Conservation (phyloP, 2,329 filamentous ascomycete genomes). For the Neodidymelliopsis sp. region DNA sequence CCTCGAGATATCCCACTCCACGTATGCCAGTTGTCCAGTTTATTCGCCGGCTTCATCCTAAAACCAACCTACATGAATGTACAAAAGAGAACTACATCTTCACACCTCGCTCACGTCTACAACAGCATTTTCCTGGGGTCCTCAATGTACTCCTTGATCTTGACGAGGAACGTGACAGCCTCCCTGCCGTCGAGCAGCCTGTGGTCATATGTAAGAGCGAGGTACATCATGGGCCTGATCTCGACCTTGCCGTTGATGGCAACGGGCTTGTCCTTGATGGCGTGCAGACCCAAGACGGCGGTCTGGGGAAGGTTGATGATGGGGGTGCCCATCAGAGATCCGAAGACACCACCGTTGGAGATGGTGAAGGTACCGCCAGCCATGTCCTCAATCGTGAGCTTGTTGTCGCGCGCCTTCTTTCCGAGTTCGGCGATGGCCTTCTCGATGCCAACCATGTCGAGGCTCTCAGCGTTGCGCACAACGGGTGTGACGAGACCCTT, state of each 20-base stretch:
- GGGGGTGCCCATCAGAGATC: constrained; percentile 94
- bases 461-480: constrained; percentile 86
- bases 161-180: constrained; percentile 94
- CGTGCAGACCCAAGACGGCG: constrained; percentile 88
- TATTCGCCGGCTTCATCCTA: constrained; percentile 4
- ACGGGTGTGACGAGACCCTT: constrained; percentile 97
- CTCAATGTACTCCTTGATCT: constrained; percentile 97
- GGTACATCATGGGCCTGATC: constrained; percentile 98
- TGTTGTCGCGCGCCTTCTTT: constrained; percentile 96
- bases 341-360: constrained; percentile 96
- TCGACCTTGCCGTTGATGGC: constrained; percentile 93
- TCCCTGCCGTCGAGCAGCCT: constrained; percentile 93
- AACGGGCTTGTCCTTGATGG: constrained; percentile 93
- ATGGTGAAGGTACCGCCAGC: constrained; percentile 98
- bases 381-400: constrained; percentile 99
- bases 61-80: constrained; percentile 10
- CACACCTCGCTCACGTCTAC: neutral
- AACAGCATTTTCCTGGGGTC: constrained; percentile 92
- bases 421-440: constrained; percentile 90
- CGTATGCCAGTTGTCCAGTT: constrained; percentile 9
- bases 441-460: constrained; percentile 91
- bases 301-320: constrained; percentile 98
- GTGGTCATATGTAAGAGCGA: constrained; percentile 97
- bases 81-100: constrained; percentile 14
- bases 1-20: constrained; percentile 7